Conservation (phyloP, 139 green algal species). For the Chlorella sp. region DNA sequence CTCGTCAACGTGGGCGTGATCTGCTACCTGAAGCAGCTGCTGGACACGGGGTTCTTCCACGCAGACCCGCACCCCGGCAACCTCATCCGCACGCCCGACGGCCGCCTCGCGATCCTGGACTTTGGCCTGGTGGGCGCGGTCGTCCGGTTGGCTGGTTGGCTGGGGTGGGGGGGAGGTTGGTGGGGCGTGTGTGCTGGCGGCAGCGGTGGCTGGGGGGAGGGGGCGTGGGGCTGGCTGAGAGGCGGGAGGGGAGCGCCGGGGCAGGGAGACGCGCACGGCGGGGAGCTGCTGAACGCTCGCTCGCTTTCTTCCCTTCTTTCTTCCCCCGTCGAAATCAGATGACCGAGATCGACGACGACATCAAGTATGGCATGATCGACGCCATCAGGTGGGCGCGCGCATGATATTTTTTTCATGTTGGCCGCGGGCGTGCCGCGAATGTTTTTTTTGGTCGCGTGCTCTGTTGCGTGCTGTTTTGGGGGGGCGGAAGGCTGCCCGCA, state of each 20-base stretch:
- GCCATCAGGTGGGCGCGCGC: no score
- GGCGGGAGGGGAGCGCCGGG: no score
- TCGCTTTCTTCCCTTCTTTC: background rate
- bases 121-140: constrained; percentile 89
- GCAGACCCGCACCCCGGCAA: constrained; percentile 88
- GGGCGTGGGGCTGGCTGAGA: no score
- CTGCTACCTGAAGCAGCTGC: constrained; percentile 97
- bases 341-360: constrained; percentile 78
- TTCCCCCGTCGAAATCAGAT: no score
- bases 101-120: constrained; percentile 94
- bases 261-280: background rate
- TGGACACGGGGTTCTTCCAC: constrained; percentile 83
- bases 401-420: no score
- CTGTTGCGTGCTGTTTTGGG: no score
- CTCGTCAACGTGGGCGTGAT: constrained; percentile 98
- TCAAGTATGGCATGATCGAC: constrained; percentile 99
- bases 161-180: background rate
- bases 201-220: no score
- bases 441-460: no score
- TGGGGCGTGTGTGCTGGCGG: background rate
- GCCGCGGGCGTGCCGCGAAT: no score
- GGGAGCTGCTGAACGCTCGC: background rate
- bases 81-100: constrained; percentile 96
- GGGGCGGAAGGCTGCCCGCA: no score
- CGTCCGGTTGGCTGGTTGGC: background rate